Evolutionary conservation across 73 alveolate genomes (phyloP), one percentile per base, ranked within the genome.

Genomic region (Diophrys appendiculata): DNA sequence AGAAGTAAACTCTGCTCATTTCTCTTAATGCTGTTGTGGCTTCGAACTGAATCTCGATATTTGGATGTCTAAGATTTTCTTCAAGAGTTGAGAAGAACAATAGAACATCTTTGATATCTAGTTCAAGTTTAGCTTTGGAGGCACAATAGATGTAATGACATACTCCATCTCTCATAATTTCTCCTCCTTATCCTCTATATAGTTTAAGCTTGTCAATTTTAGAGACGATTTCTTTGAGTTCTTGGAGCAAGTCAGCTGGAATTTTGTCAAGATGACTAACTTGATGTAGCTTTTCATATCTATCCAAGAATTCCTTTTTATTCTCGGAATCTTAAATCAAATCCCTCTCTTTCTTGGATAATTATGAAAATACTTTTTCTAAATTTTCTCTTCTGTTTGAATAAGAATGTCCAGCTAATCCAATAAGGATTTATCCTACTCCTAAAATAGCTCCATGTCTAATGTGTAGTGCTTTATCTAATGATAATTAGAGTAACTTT

Each of bases 111-210:
- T 82, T 88, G 52, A 71, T 87, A n/a, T 82, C 35, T 26, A 91
- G 73, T 5, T 93, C 94, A 34, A 96, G 60, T 56, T 89, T 81
- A 14, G 97, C 92, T 43, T 76, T 80, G 33, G 97, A 54, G 33
- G 90, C 65, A 52, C 94, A 91, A 75, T 80, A 81, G 78, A 94
- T 89, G 75, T 81, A 93, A 68, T 97, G 92, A 73, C 97, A 88
- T 14, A 95, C 98, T 0, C 97, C 97, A 52, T 88, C 89, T 78
- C 99, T 88, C 96, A 96, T 95, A 32, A 95, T 84, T 81, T 96
- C 98, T 69, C 99, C 99, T 27, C 99, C 99, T 84, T 94, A 94
- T 22, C 99, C 99, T 93, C 98, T 92, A 78, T 90, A 95, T 56
- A 96, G 93, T 78, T 91, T 86, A 28, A 81, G 77, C 60, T 96